Evolutionary conservation across 208 protist species (phyloP).

Genomic region (Trypanosoma mega): DNA sequence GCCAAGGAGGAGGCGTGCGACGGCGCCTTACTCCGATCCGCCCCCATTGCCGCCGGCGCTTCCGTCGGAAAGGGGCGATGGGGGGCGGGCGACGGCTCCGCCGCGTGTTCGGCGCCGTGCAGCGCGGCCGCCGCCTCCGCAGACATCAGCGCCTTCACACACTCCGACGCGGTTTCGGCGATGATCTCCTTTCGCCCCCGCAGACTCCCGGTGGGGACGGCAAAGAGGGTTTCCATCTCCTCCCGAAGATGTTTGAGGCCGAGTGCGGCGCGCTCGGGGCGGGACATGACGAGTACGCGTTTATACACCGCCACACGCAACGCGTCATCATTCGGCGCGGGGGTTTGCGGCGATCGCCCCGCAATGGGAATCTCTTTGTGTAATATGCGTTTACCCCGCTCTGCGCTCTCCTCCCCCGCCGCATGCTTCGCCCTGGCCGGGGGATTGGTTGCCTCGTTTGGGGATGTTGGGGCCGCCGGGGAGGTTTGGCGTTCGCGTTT

Average conservation of each 20-base stretch:
- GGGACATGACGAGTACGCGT: conserved; percentile 51
- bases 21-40: conserved; percentile 17
- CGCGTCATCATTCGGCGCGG: conserved; percentile 44
- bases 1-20: background rate
- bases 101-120: background rate
- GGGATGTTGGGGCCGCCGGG: too few relatives aligned
- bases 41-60: background rate
- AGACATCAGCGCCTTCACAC: conserved; percentile 54
- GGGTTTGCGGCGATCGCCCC: background rate
- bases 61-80: conserved; percentile 1
- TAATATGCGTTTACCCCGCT: too few relatives aligned
- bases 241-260: conserved; percentile 66
- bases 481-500: background rate
- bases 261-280: conserved; percentile 44
- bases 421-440: background rate
- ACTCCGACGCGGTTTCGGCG: conserved; percentile 60
- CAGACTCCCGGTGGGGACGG: conserved; percentile 37
- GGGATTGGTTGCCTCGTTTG: too few relatives aligned
- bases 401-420: background rate
- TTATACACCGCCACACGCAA: conserved; percentile 69
- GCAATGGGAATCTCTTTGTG: too few relatives aligned
- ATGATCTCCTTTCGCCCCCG: conserved; percentile 59
- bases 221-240: conserved; percentile 54
- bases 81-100: conserved; percentile 22
- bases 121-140: conserved; percentile 42